Base-by-base conservation (phyloP, 805 yeast species). In the Komagataella mondaviorum region DNA sequence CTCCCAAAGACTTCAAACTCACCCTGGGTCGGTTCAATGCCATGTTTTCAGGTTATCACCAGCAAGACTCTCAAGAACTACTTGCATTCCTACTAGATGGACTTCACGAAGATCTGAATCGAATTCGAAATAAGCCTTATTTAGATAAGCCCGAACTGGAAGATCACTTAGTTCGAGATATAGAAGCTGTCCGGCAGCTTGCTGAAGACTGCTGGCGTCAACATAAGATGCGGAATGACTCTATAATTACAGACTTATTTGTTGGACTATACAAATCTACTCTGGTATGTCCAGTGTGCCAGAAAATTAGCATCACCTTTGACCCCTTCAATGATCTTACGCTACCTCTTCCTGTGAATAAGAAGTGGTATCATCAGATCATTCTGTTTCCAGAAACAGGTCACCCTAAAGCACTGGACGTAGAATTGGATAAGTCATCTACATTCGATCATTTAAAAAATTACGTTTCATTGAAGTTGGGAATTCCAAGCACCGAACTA, bases 61-160 rank as follows among this genome's bases (percentile, higher is more conserved):
- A 91, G 63, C 97, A 91, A 60, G 98, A 91, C 62, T 86, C 96
- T 1, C 96, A 90, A 63, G 98, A 91, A 62, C 85, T 91, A 60
- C 73, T 89, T 49, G 90, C 95, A 30, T 91, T 86, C 72, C 65
- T 91, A 36, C 70, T 91, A 23, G 96, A 91, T 65, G 89, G 93
- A 2, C 69, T 91, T 44, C 97, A 91, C 62, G 97, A 91, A 64
- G 98, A 91, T 66, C 71, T 91, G 55, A 93, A 93, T 61, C 72
- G 96, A 52, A 83, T 91, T 24, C 62, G 77, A 6, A 69, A 85
- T 44, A 93, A 93, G 62, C 98, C 98, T 1, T 83, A 83, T 56
- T 78, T 88, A 6, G 96, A 88, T 59, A 88, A 88, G 60, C 96
- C 98, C 0, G 96, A 88, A 60, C 63, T 84, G 20, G 67, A 76